A percentile compares a stretch with the other conserved stretches of the same genome.
phyloP scores from a whole-genome alignment of 441 rosid genomes.

The Melastoma candidum region DNA sequence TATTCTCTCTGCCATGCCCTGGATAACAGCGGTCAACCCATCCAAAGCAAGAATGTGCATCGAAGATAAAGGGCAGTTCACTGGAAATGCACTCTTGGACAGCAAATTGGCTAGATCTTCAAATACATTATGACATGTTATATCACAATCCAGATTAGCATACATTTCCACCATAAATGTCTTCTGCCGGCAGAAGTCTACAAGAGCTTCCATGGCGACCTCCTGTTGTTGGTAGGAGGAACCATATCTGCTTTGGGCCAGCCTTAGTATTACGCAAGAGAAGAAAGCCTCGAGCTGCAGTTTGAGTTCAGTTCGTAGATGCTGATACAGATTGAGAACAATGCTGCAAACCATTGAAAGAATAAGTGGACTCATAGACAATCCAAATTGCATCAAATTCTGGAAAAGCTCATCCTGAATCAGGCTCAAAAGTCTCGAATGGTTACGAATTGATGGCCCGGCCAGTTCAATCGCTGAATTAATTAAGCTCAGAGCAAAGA shows the following conservation, averaged over 20 bases:
- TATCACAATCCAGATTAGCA: constrained; percentile 89
- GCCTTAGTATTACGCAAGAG: constrained; percentile 76
- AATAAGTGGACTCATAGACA: constrained; percentile 86
- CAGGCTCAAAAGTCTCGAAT: constrained; percentile 54
- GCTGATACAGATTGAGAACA: constrained; percentile 77
- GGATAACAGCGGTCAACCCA: constrained; percentile 63
- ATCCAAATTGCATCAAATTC: constrained; percentile 83
- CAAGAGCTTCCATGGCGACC: constrained; percentile 92
- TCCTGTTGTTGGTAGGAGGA: constrained; percentile 85
- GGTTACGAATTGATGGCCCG: constrained; percentile 53
- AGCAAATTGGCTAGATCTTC: constrained; percentile 75
- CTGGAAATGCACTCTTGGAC: constrained; percentile 86
- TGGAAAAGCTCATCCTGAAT: constrained; percentile 77
- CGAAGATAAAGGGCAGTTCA: constrained; percentile 75
- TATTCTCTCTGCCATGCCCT: constrained; percentile 69
- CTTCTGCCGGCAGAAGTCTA: constrained; percentile 83
- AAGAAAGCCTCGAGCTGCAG: constrained; percentile 92
- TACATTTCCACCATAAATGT: constrained; percentile 77
- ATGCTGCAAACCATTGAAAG: constrained; percentile 85
- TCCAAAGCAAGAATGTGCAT: constrained; percentile 87
- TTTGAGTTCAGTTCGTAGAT: constrained; percentile 69
- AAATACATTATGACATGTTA: constrained; percentile 72
- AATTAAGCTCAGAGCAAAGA: constrained; percentile 83
- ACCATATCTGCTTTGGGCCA: constrained; percentile 76
- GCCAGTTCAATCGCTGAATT: constrained; percentile 83